Evolutionary conservation across 2,329 filamentous ascomycete species (phyloP).

Genomic region (Emmonsiellopsis sp.): DNA sequence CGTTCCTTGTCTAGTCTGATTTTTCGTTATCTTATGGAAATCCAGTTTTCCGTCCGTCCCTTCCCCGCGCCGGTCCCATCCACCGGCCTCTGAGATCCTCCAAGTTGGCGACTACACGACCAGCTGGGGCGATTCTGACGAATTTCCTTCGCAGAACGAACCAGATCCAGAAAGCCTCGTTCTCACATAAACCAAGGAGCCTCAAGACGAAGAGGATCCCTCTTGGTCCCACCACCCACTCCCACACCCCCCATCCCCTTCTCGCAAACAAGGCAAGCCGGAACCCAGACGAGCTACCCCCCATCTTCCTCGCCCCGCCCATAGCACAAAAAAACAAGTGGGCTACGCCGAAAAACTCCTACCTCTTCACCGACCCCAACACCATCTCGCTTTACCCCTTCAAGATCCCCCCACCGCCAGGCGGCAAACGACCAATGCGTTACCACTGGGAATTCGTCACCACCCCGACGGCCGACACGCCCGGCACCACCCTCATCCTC

Average conservation of each 20-base stretch:
- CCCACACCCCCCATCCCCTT: not conserved
- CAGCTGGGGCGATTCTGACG: conserved; percentile 3
- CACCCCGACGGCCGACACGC: conserved; percentile 79
- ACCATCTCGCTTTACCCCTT: conserved; percentile 11
- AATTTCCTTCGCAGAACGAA: conserved; percentile 2
- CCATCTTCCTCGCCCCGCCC: not conserved
- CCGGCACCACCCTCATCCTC: conserved; percentile 66
- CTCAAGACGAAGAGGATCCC: not conserved
- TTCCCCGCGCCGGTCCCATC: not conserved
- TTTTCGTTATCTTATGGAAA: no score
- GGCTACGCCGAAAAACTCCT: not conserved
- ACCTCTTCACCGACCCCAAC: conserved; percentile 3
- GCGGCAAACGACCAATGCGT: conserved; percentile 48
- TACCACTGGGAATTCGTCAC: conserved; percentile 66
- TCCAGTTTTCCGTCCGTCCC: not conserved
- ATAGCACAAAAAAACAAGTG: not conserved
- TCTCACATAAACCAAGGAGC: not conserved
- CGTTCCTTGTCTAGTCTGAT: no score
- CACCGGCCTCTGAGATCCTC: not conserved
- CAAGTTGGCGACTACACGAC: conserved; percentile 3
- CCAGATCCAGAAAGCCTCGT: not conserved
- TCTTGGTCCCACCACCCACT: not conserved
- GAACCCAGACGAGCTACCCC: not conserved
- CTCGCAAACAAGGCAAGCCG: no score
- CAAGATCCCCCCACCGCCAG: not conserved